Evolutionary conservation across 768 basidiomycete species (phyloP), one percentile per base, ranked within the genome.

Genomic region (Tricholomella constricta): DNA sequence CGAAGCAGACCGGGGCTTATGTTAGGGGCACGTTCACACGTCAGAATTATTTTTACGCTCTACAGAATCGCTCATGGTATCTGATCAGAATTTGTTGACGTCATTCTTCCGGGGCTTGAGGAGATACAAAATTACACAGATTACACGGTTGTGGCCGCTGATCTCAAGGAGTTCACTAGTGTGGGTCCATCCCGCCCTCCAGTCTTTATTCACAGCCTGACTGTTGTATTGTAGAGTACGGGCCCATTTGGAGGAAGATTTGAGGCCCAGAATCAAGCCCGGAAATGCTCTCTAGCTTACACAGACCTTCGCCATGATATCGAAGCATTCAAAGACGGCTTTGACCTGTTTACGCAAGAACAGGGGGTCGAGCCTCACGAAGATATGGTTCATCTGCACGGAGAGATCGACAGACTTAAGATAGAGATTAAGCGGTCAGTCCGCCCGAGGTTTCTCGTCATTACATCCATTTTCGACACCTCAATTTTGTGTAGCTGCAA

Each of bases 381-480:
- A 7, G 40, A 52, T 5, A 44, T 56, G 7, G n/a, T 50, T 23
- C 19, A 17, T 6, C 27, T 56, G n/a, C 44, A 54, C 23, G 55
- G 48, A 17, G 52, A 48, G 14, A 56, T 57, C 14, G 45, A 49
- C 26, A 46, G 45, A 14, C 58, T 59, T 6, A 34, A 37, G 12
- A 38, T 49, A 35, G 45, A 54, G 34, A 46, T 56, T 2, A 43
- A 56, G 38, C 44, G 52, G 58, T 59, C 9, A 2, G 51, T 54
- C 25, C 19, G 4, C 27, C 11, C n/a, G n/a, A n/a, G n/a, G n/a
- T n/a, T n/a, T n/a, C n/a, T n/a, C n/a, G n/a, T n/a, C n/a, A n/a
- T 32, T 6, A 6, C 32, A 19, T 22, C 19, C 12, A 4, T 26
- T 7, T 14, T n/a, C 14, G 5, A 19, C 5, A 38, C 17, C 36